A percentile compares a stretch with the other conserved stretches of the same genome.
Evolutionary conservation across 2,329 filamentous ascomycete genomes (phyloP).

Genomic region (Aspergillus sp.): DNA sequence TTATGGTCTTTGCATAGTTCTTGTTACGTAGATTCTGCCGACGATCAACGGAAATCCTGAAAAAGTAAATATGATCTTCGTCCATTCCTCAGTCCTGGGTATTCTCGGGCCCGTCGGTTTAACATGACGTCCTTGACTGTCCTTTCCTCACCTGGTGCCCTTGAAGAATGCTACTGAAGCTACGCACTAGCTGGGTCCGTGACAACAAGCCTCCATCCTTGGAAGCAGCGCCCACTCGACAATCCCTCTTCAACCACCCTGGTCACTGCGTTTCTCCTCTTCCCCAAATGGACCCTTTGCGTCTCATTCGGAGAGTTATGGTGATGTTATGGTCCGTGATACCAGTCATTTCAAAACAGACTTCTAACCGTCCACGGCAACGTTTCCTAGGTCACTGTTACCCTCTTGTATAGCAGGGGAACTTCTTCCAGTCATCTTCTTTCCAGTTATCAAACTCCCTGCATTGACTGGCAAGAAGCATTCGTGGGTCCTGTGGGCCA

Average conservation of each 20-base stretch:
- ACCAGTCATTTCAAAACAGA: background rate
- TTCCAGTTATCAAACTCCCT: background rate
- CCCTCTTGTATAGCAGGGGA: background rate
- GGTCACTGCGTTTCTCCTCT: background rate
- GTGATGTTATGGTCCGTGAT: background rate
- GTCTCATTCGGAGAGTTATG: background rate
- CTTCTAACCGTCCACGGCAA: background rate
- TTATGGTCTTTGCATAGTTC: background rate
- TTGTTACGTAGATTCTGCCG: background rate
- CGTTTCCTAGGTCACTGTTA: too few relatives aligned
- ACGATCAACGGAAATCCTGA: background rate
- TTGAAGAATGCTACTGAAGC: background rate
- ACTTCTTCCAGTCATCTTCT: slow-evolving; percentile 3
- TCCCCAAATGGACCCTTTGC: background rate
- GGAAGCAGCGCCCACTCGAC: background rate
- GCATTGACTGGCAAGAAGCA: background rate
- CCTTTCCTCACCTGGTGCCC: background rate
- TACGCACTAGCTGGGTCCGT: background rate
- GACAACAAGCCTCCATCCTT: background rate
- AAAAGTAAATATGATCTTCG: background rate
- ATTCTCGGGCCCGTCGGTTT: background rate
- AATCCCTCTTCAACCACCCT: background rate
- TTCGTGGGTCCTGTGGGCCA: background rate
- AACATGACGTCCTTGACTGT: slow-evolving; percentile 1
- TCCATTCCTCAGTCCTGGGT: background rate